Evolutionary conservation across 192 early-diverging fungal species (phyloP).

Genomic region (Allomyces macrogynus): DNA sequence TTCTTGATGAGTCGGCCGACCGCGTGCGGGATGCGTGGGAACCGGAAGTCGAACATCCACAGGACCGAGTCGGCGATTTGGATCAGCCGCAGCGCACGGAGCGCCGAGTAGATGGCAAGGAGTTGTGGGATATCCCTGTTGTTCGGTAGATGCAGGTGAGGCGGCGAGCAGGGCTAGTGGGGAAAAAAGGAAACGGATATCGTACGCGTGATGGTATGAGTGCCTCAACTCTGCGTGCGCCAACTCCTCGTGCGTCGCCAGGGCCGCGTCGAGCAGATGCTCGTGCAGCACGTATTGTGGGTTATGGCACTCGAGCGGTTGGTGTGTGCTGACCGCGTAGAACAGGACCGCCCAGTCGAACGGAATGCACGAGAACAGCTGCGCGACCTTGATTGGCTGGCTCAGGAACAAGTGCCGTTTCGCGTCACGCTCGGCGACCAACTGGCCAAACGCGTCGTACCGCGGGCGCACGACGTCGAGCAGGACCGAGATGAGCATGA

Average conservation of each 20-base stretch:
- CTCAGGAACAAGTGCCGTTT: not conserved
- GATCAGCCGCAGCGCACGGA: not conserved
- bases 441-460: not conserved
- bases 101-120: not conserved
- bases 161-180: too few species aligned
- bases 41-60: not conserved
- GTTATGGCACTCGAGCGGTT: not conserved
- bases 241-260: too few species aligned
- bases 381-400: not conserved
- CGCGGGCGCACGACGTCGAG: not conserved
- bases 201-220: not conserved
- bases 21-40: not conserved
- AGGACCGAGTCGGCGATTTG: not conserved
- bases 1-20: not conserved
- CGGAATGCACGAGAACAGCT: not conserved
- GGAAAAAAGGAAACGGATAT: not conserved
- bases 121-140: not conserved
- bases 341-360: not conserved
- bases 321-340: not conserved
- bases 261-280: too few species aligned
- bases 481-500: not conserved
- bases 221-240: not conserved
- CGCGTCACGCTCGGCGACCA: not conserved
- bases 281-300: too few species aligned
- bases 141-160: too few species aligned